phyloP scores from a whole-genome alignment of 2,329 filamentous ascomycete genomes.

The Pestalotiopsis sp. region DNA sequence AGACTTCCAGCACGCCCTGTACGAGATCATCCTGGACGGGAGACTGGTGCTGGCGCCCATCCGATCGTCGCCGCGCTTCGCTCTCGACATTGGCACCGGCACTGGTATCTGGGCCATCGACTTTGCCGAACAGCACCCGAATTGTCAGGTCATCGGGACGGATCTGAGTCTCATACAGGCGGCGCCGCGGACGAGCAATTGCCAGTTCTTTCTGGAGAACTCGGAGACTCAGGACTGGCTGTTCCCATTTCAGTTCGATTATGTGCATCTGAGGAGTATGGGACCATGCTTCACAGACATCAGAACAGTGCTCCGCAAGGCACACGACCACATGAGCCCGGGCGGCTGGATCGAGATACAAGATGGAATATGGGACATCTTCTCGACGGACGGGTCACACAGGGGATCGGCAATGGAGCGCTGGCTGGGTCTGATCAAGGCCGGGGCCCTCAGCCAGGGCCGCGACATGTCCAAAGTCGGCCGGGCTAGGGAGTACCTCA shows the following conservation, averaged over 20 bases:
- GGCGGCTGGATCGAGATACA: slow-evolving; percentile 7
- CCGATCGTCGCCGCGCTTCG: background rate
- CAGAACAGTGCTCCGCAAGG: background rate
- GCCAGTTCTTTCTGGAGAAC: slow-evolving; percentile 6
- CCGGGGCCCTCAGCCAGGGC: background rate
- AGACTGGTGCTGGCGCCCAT: slow-evolving; percentile 10
- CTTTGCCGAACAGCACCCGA: slow-evolving; percentile 7
- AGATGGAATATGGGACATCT: background rate
- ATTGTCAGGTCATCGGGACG: slow-evolving; percentile 10
- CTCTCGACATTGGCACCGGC: slow-evolving; percentile 15
- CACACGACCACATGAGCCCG: background rate
- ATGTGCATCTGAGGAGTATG: slow-evolving; percentile 6
- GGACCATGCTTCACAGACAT: slow-evolving; percentile 5
- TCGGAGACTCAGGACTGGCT: slow-evolving; percentile 11
- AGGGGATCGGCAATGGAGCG: background rate
- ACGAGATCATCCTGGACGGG: slow-evolving; percentile 3
- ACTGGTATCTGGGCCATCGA: slow-evolving; percentile 17
- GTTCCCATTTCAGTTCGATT: background rate
- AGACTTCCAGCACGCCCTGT: slow-evolving; percentile 16
- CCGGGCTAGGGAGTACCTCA: background rate
- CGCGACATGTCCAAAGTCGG: background rate
- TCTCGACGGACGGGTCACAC: background rate
- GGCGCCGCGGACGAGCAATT: slow-evolving; percentile 1
- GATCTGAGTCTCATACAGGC: slow-evolving; percentile 15
- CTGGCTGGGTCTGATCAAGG: background rate